Conservation (phyloP, 2,329 filamentous ascomycete species). For the Colletotrichum sp. region DNA sequence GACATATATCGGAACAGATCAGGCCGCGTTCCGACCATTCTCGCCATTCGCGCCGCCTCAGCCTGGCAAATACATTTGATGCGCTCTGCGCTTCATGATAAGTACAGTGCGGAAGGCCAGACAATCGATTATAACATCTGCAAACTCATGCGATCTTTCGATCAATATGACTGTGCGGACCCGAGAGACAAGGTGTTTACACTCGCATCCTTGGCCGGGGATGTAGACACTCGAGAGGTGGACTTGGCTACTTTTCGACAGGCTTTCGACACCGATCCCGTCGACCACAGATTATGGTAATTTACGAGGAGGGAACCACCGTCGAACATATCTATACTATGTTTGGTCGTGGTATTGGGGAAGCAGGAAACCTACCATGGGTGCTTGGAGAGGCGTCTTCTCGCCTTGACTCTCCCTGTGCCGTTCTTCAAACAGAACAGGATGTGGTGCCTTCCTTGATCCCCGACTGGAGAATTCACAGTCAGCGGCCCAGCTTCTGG, state of each 20-base stretch:
- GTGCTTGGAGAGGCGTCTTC: background rate
- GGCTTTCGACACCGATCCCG: fast-evolving
- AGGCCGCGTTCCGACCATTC: too few relatives aligned
- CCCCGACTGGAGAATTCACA: background rate
- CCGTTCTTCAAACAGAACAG: fast-evolving
- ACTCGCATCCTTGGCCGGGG: background rate
- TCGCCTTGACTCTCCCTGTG: background rate
- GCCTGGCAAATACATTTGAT: too few relatives aligned
- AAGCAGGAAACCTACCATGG: background rate
- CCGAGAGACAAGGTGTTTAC: background rate
- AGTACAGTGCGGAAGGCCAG: too few relatives aligned
- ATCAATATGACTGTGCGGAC: background rate
- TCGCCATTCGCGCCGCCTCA: too few relatives aligned
- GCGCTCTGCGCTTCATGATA: too few relatives aligned
- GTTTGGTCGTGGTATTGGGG: background rate
- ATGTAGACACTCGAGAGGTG: background rate
- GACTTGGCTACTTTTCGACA: background rate
- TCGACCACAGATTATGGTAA: background rate
- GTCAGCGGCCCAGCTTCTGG: background rate
- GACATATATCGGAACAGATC: too few relatives aligned
- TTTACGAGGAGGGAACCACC: background rate
- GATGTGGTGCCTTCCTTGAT: background rate
- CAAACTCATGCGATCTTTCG: background rate
- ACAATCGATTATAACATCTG: background rate
- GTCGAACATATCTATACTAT: background rate